These are phyloP conservation scores for Taphrina pruni DNA, from an alignment of 1,139 yeast species.

Conservation along the genomic window DNA sequence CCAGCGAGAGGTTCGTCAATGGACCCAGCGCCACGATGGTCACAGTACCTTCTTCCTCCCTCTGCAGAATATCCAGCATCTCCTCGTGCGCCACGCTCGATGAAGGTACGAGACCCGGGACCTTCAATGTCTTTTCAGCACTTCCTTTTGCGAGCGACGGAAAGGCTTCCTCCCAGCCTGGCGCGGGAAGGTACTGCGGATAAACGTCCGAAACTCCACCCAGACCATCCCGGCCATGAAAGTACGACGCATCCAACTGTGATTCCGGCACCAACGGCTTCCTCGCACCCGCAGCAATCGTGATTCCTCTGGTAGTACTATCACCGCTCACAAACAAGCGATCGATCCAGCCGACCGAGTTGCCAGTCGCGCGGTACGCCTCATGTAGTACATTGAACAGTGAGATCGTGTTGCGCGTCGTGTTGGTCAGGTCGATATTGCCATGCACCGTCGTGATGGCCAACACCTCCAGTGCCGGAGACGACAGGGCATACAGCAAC, in stretches of 20 bases:
- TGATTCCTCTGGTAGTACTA: conserved; percentile 51
- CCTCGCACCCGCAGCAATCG: conserved; percentile 52
- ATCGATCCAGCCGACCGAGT: conserved; percentile 42
- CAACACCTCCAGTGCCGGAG: conserved; percentile 51
- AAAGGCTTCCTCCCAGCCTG: conserved; percentile 49
- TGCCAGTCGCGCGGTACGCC: conserved; percentile 47
- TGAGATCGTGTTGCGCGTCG: conserved; percentile 53
- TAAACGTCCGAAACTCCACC: conserved; percentile 53
- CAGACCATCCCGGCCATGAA: conserved; percentile 56
- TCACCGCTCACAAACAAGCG: conserved; percentile 23
- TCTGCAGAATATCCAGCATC: conserved; percentile 52
- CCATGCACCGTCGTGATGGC: conserved; percentile 55
- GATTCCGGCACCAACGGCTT: conserved; percentile 49
- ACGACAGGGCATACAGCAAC: conserved; percentile 52
- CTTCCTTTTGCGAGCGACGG: conserved; percentile 57
- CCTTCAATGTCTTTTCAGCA: background rate
- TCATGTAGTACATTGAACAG: conserved; percentile 52
- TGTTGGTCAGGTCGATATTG: conserved; percentile 52
- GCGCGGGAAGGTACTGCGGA: conserved; percentile 53
- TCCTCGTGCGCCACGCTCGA: conserved; percentile 50
- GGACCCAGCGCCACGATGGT: conserved; percentile 56
- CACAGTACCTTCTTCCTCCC: conserved; percentile 53
- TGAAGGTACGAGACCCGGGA: conserved; percentile 29
- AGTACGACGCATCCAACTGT: conserved; percentile 53
- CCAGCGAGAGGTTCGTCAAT: conserved; percentile 55